Evolutionary conservation across 306 rosid species (phyloP).

Genomic region (Citrullus colocynthis): DNA sequence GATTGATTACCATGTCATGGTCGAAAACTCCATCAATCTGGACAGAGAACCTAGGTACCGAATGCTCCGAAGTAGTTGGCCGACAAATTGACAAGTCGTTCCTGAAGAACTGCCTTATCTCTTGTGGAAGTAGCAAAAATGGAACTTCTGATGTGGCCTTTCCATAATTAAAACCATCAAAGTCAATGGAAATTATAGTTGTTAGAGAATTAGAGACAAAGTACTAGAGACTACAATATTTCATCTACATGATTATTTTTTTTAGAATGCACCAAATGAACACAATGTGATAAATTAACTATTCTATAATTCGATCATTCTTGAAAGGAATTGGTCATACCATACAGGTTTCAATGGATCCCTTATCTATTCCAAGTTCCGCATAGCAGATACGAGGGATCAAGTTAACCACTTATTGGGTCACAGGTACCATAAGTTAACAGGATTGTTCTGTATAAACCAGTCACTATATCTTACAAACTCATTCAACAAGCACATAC

Average conservation of each 20-base stretch:
- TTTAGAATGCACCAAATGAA: background rate
- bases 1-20: slow-evolving; percentile 38
- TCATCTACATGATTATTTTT: background rate
- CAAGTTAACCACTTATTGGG: background rate
- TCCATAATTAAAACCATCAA: slow-evolving; percentile 14
- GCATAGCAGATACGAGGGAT: background rate
- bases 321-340: background rate
- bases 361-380: background rate
- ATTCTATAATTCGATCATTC: background rate
- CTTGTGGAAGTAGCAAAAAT: slow-evolving; percentile 44
- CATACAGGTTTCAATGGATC: background rate
- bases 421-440: background rate
- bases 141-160: slow-evolving; percentile 90
- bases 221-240: background rate
- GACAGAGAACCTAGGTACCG: slow-evolving; percentile 54
- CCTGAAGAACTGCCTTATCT: slow-evolving; percentile 54
- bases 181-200: background rate
- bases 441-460: background rate
- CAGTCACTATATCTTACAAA: background rate
- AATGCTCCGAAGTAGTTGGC: slow-evolving; percentile 37
- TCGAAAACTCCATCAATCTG: slow-evolving; percentile 55
- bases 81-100: slow-evolving; percentile 31
- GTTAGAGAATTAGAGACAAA: background rate
- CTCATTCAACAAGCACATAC: background rate
- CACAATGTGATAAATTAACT: background rate